phyloP scores from a whole-genome alignment of 164 flowering plant species.

The Magnolia officinalis region DNA sequence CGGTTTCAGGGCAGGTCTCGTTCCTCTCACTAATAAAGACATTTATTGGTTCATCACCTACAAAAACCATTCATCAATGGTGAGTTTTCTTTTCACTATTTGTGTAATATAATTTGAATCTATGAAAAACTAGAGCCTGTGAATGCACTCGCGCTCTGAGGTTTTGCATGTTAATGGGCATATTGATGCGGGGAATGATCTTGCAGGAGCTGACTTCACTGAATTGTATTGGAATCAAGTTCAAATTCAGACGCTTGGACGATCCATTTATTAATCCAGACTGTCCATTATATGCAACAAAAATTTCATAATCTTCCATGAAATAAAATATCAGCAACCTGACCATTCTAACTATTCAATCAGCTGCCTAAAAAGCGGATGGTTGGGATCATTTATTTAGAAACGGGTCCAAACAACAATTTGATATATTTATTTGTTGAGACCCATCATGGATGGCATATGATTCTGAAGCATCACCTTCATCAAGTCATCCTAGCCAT shows the following conservation, averaged over 20 bases:
- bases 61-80: constrained; percentile 3
- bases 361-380: neutral
- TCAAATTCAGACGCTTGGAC: too few relatives aligned
- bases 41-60: constrained; percentile 35
- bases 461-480: neutral
- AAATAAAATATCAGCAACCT: neutral
- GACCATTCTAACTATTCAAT: too few relatives aligned
- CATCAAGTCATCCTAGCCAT: neutral
- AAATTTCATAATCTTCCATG: too few relatives aligned
- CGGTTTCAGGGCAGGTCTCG: constrained; percentile 32
- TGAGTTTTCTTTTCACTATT: neutral
- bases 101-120: neutral
- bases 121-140: too few relatives aligned
- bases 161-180: too few relatives aligned
- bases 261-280: too few relatives aligned
- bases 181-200: too few relatives aligned
- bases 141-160: too few relatives aligned
- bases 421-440: neutral
- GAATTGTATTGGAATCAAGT: too few relatives aligned
- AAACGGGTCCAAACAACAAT: neutral
- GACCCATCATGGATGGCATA: neutral
- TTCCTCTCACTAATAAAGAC: constrained; percentile 32
- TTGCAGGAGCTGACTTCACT: too few relatives aligned
- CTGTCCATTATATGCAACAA: too few relatives aligned
- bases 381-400: neutral